Evolutionary conservation across 164 flowering plant genomes (phyloP), one percentile per base, ranked within the genome.

Genomic region (Sextonia rubra): DNA sequence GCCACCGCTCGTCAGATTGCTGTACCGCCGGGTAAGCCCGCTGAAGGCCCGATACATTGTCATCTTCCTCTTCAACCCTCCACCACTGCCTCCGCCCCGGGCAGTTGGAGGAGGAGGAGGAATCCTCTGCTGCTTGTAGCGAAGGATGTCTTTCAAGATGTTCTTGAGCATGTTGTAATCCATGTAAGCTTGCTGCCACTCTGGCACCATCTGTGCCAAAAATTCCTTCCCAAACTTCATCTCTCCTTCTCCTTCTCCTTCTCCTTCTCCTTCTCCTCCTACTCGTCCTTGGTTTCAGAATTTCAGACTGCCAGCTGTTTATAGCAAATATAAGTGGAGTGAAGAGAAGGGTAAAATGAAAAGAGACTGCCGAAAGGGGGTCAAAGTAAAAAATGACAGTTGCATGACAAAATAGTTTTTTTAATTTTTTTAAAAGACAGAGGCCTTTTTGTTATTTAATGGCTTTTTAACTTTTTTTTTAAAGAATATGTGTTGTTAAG

Each of bases 191-290:
- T 75, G 82, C 37, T 85, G 87, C 93, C 96, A 91, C 81, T 91
- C 96, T 2, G 86, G 91, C 82, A 88, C 93, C 90, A 87, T 86
- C 67, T 89, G 92, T 0, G 89, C 69, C 18, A 62, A 22, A 8
- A 89, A 85, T 65, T 91, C 91, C 66, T 87, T 91, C 32, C 87
- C 93, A 64, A 91, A 91, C 86, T 89, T 89, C 96, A 91, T 91
- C 47, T 61, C 29, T 52, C 29, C 8, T 0, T 30, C 4, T 27
- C 3, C 17, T 26, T 2, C 22, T 22, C 64, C 26, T 24, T 7
- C 64, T n/a, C 61, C 61, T 5, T 55, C 30, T 27, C 2, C 2
- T 27, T 27, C 30, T 27, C 1, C 5, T 30, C 32, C 1, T 32
- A 32, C 8, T 5, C 37, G 37, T 32, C 37, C 37, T 5, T 32